phyloP scores from a whole-genome alignment of 1,284 basidiomycete genomes.

The Irpex lacteus region DNA sequence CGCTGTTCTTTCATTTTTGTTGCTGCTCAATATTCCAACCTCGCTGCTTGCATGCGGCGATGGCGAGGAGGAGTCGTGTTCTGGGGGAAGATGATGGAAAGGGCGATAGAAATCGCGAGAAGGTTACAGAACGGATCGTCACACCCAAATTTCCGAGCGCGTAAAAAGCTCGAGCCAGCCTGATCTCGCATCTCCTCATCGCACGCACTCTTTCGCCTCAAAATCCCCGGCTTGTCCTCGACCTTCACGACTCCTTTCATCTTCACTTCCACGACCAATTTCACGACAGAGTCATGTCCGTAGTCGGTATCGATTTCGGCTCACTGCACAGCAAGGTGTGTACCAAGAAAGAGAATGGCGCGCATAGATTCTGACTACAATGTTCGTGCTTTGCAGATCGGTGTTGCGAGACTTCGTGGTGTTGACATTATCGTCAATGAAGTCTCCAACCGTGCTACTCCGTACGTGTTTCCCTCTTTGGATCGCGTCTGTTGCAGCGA shows the following conservation, averaged over 20 bases:
- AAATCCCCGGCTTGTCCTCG: constrained; percentile 17
- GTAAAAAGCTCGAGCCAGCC: constrained; percentile 23
- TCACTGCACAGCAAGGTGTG: constrained; percentile 81
- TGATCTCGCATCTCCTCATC: constrained; percentile 2
- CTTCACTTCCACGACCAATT: constrained; percentile 11
- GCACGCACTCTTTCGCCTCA: constrained; percentile 7
- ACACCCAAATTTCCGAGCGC: constrained; percentile 30
- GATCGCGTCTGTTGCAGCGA: constrained; percentile 7
- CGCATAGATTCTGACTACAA: constrained; percentile 15
- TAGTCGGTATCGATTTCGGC: constrained; percentile 92
- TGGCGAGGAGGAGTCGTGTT: not conserved
- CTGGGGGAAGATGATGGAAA: not conserved
- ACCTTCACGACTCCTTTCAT: constrained; percentile 15
- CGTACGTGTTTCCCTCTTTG: constrained; percentile 50
- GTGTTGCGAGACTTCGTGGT: constrained; percentile 88
- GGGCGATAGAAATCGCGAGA: constrained; percentile 3
- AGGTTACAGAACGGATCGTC: constrained; percentile 15
- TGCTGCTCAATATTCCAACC: not conserved
- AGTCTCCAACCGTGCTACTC: constrained; percentile 91
- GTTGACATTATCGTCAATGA: constrained; percentile 97
- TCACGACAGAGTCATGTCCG: constrained; percentile 54
- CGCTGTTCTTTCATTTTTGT: not conserved
- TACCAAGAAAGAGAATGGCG: constrained; percentile 6
- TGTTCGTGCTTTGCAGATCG: constrained; percentile 56
- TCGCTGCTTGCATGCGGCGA: not conserved